Base-by-base conservation (phyloP, 495 filamentous ascomycete genomes). In the Penicillium taxi region DNA sequence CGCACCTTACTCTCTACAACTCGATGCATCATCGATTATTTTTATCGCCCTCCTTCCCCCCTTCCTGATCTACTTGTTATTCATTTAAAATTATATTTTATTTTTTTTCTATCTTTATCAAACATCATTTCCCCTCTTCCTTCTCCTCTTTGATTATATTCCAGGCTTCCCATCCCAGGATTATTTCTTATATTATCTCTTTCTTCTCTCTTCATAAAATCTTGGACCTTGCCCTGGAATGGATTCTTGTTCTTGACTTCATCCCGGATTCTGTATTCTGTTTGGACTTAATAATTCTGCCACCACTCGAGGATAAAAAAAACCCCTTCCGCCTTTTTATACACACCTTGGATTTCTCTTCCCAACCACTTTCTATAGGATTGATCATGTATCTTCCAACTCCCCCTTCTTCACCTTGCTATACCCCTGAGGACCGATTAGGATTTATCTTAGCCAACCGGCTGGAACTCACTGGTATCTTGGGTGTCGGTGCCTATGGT, bases 401-500 rank as follows among this genome's bases (percentile, higher is more conserved):
- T 22, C 77, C 78, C 23, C 77, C 79, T 29, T 61, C 72, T 28
- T 77, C 77, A 13, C 66, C 68, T 32, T 67, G 66, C 35, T 71
- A 66, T 63, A 28, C 26, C 28, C 85, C 88, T 27, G 86, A 94
- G 72, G 84, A 91, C 56, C 81, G 88, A 48, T 61, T 95, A 70
- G 89, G 89, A 62, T 74, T 82, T 39, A 71, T 93, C 44, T 67
- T 96, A 45, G 88, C 82, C 55, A 76, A 80, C 59, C 79, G 85
- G 52, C 70, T 94, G 42, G 82, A 87, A 62, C 73, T 96, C 42
- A 86, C 80, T 33, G 71, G 77, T 41, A 85, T 96, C 53, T 74
- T 96, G 40, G 91, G 91, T 34, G 81, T 91, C 30, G 91, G 91
- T 38, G 91, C 91, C 38, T 98, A 98, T 65, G 91, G 91, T 28